Evolutionary conservation across 2,329 filamentous ascomycete species (phyloP).

Genomic region (Ophiostoma sp.): DNA sequence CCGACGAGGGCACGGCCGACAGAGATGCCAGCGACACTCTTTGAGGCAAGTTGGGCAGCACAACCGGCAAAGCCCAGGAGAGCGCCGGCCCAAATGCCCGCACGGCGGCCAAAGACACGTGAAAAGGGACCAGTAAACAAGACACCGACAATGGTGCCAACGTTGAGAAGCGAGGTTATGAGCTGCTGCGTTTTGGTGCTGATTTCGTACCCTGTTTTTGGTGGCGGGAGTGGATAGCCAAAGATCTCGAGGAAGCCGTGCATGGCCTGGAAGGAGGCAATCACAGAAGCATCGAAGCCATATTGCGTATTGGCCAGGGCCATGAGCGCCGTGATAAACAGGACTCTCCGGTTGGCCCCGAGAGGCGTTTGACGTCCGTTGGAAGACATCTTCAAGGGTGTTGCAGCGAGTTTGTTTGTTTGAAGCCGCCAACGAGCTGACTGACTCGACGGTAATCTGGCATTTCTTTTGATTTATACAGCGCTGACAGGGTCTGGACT

Average conservation of each 20-base stretch:
- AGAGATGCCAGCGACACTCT: constrained; percentile 30
- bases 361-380: background rate
- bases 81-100: constrained; percentile 33
- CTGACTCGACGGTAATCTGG: background rate
- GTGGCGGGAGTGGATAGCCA: background rate
- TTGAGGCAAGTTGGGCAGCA: constrained; percentile 31
- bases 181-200: constrained; percentile 33
- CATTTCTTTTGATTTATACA: background rate
- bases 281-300: background rate
- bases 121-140: constrained; percentile 31
- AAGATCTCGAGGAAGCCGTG: constrained; percentile 9
- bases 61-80: constrained; percentile 31
- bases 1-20: constrained; percentile 34
- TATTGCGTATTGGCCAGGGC: background rate
- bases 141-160: constrained; percentile 34
- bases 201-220: constrained; percentile 32
- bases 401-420: too few species aligned
- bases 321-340: background rate
- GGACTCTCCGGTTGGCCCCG: background rate
- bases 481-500: background rate
- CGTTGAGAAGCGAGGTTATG: constrained; percentile 34
- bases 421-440: too few species aligned
- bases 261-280: constrained; percentile 9
- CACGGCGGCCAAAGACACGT: constrained; percentile 32
- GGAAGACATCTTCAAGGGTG: background rate